Base-by-base conservation (phyloP, 2,329 filamentous ascomycete species). In the Arachnomyces sp. region DNA sequence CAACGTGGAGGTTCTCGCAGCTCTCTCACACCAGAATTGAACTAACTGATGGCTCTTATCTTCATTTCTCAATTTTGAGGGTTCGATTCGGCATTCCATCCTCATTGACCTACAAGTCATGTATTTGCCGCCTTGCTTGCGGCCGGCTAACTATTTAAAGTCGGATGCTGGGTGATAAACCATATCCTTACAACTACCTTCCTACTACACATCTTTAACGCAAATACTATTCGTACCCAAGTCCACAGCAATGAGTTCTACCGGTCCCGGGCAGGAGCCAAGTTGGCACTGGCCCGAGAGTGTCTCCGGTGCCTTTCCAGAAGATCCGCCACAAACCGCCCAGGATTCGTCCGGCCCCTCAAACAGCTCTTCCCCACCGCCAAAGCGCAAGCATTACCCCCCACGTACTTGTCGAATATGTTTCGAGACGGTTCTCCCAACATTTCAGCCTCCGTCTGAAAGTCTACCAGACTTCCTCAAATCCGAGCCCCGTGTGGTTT, bases 331-430 rank as follows among this genome's bases (percentile, higher is more conserved):
- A 13, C 16, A 42, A 18, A 8, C 34, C 29, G 17, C 13, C 11
- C 13, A 18, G 29, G 31, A 32, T 18, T 6, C 39, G 14, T 6
- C 12, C 34, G 13, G n/a, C 9, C 3, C 21, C 17, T n/a, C n/a
- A n/a, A 15, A 3, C 34, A 7, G 14, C 14, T 36, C 12, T 7
- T 21, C 14, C 34, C n/a, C 17, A 9, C 15, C 21, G 34, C 34
- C 43, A 44, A 28, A 44, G 60, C 40, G 42, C 16, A 68, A 54
- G 36, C 75, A 77, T 46, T 90, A 86, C 60, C 75, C 77, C 29
- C 74, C 84, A 17, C 75, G 87, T 49, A 84, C 79, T 45, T 96
- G 90, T 63, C 83, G 90, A 43, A 95, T 96, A 48, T 96, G 90
- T 59, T 72, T 95, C 31, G 90, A 95, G 49, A 71, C 72, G 45